Evolutionary conservation across 768 basidiomycete species (phyloP).

Genomic region (Botryobasidium botryosum): DNA sequence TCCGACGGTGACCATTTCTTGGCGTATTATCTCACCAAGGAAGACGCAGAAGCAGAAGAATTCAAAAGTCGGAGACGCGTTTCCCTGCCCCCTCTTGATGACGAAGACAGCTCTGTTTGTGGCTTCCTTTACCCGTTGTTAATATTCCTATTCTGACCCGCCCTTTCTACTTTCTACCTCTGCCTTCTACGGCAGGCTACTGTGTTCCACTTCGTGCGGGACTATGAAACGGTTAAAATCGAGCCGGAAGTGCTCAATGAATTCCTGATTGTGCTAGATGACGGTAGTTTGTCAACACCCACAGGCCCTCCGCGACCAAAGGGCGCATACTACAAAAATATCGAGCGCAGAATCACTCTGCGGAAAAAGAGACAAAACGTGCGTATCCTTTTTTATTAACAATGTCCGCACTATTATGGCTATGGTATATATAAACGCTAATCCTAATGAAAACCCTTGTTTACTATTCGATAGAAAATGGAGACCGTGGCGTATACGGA

Average conservation of each 20-base stretch:
- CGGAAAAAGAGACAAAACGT: conserved; percentile 76
- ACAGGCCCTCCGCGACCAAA: too few relatives aligned
- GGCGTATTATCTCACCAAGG: conserved; percentile 64
- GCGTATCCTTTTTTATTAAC: conserved; percentile 17
- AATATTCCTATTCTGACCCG: too few relatives aligned
- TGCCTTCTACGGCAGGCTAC: too few relatives aligned
- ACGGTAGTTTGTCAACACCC: conserved; percentile 27
- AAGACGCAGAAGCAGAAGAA: conserved; percentile 48
- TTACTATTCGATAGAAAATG: conserved; percentile 26
- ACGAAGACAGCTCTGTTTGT: conserved; percentile 32
- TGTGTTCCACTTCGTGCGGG: conserved; percentile 58
- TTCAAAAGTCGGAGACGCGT: conserved; percentile 40
- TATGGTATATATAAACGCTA: not conserved
- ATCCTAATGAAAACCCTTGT: conserved; percentile 1
- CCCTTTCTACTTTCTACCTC: too few relatives aligned
- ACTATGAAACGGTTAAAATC: conserved; percentile 76
- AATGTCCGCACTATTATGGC: conserved; percentile 1
- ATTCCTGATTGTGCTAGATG: conserved; percentile 58
- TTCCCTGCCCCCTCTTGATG: conserved; percentile 17
- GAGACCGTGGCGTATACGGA: conserved; percentile 51
- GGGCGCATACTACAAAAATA: conserved; percentile 80
- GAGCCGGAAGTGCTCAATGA: conserved; percentile 79
- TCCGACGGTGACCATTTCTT: conserved; percentile 79
- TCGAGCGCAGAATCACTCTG: conserved; percentile 73
- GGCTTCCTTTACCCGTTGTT: too few relatives aligned